Percentiles rank a stretch among this genome's conserved stretches.
phyloP scores from a whole-genome alignment of 164 flowering plant species.

The Stephania japonica region DNA sequence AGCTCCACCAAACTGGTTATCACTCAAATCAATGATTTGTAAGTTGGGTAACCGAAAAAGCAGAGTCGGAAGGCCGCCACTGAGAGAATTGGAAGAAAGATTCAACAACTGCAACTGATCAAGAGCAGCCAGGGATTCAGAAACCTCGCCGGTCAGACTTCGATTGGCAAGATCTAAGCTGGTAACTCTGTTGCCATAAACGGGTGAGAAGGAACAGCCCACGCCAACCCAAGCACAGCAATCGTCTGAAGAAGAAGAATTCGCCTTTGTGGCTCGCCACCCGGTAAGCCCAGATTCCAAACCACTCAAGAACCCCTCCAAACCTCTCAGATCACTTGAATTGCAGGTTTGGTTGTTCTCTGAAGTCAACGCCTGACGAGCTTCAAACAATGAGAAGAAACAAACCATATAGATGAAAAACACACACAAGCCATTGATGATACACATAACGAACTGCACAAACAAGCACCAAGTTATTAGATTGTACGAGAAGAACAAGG shows the following conservation, averaged over 20 bases:
- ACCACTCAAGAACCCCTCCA: conserved; percentile 11
- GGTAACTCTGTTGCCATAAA: conserved; percentile 15
- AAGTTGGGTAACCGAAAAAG: conserved; percentile 17
- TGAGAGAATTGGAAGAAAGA: conserved; percentile 20
- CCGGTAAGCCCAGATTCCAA: conserved; percentile 8
- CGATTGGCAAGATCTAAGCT: conserved; percentile 10
- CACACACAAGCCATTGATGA: not conserved
- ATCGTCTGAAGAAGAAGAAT: not conserved
- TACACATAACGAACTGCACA: not conserved
- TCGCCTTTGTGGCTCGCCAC: not conserved
- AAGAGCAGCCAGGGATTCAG: conserved; percentile 17
- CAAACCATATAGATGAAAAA: not conserved
- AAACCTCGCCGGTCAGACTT: conserved; percentile 12
- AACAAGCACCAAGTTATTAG: no score
- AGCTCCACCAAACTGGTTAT: conserved; percentile 8
- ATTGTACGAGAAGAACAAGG: not conserved
- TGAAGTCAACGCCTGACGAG: conserved; percentile 7
- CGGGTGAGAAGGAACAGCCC: conserved; percentile 5
- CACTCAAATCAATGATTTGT: conserved; percentile 22
- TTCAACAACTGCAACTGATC: conserved; percentile 16
- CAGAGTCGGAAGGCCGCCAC: conserved; percentile 12
- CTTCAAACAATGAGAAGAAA: not conserved
- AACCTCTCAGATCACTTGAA: conserved; percentile 13
- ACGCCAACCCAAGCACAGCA: conserved; percentile 20
- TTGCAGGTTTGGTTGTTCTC: conserved; percentile 11